Evolutionary conservation across 1,284 basidiomycete species (phyloP).

Genomic region (Dichomitus squalens): DNA sequence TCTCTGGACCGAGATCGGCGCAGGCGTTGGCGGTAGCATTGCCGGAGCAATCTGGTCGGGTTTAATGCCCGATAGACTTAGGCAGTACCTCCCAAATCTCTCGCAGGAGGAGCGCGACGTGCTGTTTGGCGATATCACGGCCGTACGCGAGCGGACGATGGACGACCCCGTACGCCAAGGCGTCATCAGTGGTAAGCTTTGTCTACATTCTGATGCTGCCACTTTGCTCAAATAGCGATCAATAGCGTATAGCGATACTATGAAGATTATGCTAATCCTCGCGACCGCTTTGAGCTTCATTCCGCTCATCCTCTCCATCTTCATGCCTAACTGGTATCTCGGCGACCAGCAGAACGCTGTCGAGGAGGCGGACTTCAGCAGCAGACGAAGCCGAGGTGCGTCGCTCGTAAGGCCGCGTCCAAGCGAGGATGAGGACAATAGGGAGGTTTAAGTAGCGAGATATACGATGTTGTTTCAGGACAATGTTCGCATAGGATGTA

Average conservation of each 20-base stretch:
- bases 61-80: constrained; percentile 62
- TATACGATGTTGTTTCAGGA: too few relatives aligned
- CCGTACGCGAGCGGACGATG: constrained; percentile 46
- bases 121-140: constrained; percentile 54
- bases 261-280: constrained; percentile 53
- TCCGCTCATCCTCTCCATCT: constrained; percentile 29
- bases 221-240: neutral
- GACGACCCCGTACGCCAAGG: constrained; percentile 59
- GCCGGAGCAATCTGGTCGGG: constrained; percentile 63
- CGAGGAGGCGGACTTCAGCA: constrained; percentile 20
- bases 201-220: neutral
- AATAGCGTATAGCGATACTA: constrained; percentile 54
- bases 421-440: neutral
- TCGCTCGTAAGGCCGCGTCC: neutral
- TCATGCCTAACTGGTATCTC: constrained; percentile 34
- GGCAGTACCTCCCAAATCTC: constrained; percentile 50
- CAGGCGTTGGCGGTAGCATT: constrained; percentile 69
- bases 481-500: too few relatives aligned
- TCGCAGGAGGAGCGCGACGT: constrained; percentile 36
- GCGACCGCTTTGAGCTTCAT: constrained; percentile 33
- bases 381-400: neutral
- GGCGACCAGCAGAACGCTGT: constrained; percentile 35
- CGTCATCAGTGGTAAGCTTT: constrained; percentile 49
- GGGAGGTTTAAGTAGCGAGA: too few relatives aligned
- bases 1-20: constrained; percentile 80